phyloP scores from a whole-genome alignment of 73 alveolate species.

The Paramecium pentaurelia region DNA sequence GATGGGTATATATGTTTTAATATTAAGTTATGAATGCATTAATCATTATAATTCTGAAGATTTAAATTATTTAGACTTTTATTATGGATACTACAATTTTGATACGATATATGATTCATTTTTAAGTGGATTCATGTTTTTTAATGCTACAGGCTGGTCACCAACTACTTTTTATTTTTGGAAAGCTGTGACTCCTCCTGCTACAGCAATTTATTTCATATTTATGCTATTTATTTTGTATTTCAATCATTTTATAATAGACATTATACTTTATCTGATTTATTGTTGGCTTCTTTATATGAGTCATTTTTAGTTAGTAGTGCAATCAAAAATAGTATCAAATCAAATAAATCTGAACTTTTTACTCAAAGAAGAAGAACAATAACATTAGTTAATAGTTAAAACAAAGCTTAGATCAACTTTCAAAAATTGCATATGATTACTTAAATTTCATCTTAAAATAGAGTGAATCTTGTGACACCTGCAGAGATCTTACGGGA shows the following conservation, averaged over 20 bases:
- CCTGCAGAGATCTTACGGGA: background rate
- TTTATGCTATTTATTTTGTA: background rate
- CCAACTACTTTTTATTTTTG: background rate
- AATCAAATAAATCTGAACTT: background rate
- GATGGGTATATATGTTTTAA: background rate
- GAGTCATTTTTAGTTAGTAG: conserved; percentile 23
- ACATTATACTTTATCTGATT: background rate
- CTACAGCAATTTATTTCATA: background rate
- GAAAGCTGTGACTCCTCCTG: background rate
- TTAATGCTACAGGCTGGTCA: conserved; percentile 49
- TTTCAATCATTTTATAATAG: background rate
- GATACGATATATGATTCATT: conserved; percentile 26
- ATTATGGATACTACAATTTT: conserved; percentile 40
- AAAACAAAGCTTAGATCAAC: background rate
- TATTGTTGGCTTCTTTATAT: conserved; percentile 5
- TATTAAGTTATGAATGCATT: conserved; percentile 12
- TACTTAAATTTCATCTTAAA: background rate
- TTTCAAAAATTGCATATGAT: conserved; percentile 18
- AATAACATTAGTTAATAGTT: background rate
- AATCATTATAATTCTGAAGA: background rate
- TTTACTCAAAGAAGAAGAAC: background rate
- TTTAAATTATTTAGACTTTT: background rate
- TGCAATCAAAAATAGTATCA: background rate
- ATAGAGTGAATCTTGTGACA: background rate
- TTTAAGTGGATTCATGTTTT: background rate